Conservation (phyloP, 2,329 filamentous ascomycete genomes). For the Paramyrothecium sp. region DNA sequence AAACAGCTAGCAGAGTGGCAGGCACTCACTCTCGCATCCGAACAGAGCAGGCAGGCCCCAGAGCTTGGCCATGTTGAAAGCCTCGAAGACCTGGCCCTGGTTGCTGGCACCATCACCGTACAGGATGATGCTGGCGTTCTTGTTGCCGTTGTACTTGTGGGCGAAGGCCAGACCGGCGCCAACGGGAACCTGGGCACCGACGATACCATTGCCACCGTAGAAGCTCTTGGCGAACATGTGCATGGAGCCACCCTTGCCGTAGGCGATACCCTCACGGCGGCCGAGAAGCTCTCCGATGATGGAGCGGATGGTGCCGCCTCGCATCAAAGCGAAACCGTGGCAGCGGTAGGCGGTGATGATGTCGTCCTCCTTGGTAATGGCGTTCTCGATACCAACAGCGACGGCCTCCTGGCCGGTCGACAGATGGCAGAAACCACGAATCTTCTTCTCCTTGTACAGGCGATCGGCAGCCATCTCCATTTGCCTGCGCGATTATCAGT, state of each 20-base stretch:
- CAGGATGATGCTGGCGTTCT: slow-evolving; percentile 83
- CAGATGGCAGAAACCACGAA: slow-evolving; percentile 98
- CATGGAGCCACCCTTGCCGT: slow-evolving; percentile 99
- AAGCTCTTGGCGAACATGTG: slow-evolving; percentile 99
- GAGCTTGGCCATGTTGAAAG: slow-evolving; percentile 99
- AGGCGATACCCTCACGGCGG: slow-evolving; percentile 92
- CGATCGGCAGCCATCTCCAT: slow-evolving; percentile 99
- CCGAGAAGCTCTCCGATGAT: slow-evolving; percentile 96
- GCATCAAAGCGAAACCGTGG: slow-evolving; percentile 98
- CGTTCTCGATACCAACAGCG: slow-evolving; percentile 94
- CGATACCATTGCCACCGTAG: slow-evolving; percentile 98
- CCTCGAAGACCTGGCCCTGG: slow-evolving; percentile 99
- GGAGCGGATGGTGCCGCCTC: slow-evolving; percentile 82
- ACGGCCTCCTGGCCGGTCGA: slow-evolving; percentile 98
- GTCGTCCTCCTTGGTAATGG: slow-evolving; percentile 87
- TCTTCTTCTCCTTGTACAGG: slow-evolving; percentile 99
- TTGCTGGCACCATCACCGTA: slow-evolving; percentile 99
- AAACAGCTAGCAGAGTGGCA: neutral
- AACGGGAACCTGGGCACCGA: slow-evolving; percentile 96
- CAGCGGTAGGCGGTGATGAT: slow-evolving; percentile 98
- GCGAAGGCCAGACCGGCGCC: slow-evolving; percentile 96
- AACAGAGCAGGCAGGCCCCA: slow-evolving; percentile 97
- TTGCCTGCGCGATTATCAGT: slow-evolving; percentile 61
- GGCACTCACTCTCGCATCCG: slow-evolving; percentile 88
- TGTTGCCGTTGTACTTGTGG: slow-evolving; percentile 87